Evolutionary conservation across 2,329 filamentous ascomycete genomes (phyloP).

Genomic region (Coniochaeta ligniaria): DNA sequence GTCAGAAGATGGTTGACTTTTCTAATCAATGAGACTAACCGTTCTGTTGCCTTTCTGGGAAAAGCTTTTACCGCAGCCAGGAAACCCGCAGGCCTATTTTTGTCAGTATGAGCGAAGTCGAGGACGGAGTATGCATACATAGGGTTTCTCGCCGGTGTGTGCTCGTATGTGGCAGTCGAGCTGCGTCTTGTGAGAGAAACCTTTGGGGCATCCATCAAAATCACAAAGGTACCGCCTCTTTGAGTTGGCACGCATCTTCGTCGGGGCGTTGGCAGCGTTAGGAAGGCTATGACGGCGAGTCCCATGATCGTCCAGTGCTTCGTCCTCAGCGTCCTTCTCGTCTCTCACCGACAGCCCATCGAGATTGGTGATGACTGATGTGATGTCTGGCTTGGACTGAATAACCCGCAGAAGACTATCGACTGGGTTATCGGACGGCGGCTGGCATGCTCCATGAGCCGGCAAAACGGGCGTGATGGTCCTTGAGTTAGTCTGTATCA

Average conservation of each 20-base stretch:
- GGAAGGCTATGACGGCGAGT: not conserved
- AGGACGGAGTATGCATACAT: constrained; percentile 48
- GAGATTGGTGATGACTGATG: constrained; percentile 16
- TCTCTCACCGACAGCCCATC: constrained; percentile 9
- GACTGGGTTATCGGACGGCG: constrained; percentile 72
- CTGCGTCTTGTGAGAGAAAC: constrained; percentile 87
- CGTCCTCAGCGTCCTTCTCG: constrained; percentile 35
- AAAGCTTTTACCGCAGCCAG: constrained; percentile 70
- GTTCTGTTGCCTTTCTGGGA: constrained; percentile 53
- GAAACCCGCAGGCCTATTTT: constrained; percentile 57
- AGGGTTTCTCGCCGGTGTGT: constrained; percentile 87
- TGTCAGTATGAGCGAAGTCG: not conserved
- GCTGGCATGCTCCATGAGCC: constrained; percentile 33
- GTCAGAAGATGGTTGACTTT: constrained; percentile 6
- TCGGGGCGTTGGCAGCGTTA: not conserved
- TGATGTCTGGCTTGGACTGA: constrained; percentile 53
- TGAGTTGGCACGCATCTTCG: constrained; percentile 22
- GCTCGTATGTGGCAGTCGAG: constrained; percentile 82
- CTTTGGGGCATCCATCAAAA: constrained; percentile 68
- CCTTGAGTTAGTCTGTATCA: constrained; percentile 20
- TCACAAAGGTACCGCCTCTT: constrained; percentile 66
- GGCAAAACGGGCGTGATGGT: constrained; percentile 37
- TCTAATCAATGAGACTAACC: not conserved
- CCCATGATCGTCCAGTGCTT: not conserved
- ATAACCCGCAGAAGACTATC: constrained; percentile 87